Conservation (phyloP, 2,329 filamentous ascomycete genomes). For the Chrysoporthe austroafricana region DNA sequence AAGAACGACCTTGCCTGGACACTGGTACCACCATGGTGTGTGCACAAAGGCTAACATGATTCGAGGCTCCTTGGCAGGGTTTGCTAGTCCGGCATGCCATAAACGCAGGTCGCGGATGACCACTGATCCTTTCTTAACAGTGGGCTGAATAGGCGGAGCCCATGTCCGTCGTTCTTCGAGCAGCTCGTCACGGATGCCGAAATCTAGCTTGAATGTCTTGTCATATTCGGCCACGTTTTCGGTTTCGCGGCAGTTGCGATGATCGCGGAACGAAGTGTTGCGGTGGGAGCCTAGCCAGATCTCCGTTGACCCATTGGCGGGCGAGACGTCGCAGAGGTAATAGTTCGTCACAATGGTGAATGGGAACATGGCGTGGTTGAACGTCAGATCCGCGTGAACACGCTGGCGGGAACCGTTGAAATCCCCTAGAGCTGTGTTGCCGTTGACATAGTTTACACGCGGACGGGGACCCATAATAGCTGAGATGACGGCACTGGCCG, state of each 20-base stretch:
- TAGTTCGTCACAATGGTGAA: slow-evolving; percentile 53
- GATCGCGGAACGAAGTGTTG: slow-evolving; percentile 39
- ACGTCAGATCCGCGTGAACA: slow-evolving; percentile 46
- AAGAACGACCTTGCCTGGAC: slow-evolving; percentile 22
- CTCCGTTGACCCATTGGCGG: slow-evolving; percentile 53
- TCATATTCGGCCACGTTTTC: not conserved
- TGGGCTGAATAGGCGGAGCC: slow-evolving; percentile 43
- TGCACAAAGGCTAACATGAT: slow-evolving; percentile 48
- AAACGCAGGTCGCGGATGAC: slow-evolving; percentile 51
- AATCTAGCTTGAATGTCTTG: slow-evolving; percentile 14
- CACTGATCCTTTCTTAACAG: slow-evolving; percentile 47
- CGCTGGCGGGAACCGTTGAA: slow-evolving; percentile 39
- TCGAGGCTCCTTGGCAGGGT: slow-evolving; percentile 44
- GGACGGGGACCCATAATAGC: slow-evolving; percentile 44
- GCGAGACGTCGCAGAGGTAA: slow-evolving; percentile 48
- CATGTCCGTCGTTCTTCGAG: slow-evolving; percentile 38
- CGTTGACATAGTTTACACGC: slow-evolving; percentile 42
- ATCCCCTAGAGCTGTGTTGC: slow-evolving; percentile 44
- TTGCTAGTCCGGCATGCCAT: slow-evolving; percentile 56
- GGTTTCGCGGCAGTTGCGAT: slow-evolving; percentile 26
- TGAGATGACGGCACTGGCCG: slow-evolving; percentile 40
- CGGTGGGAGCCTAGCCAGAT: slow-evolving; percentile 54
- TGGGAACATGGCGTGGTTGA: slow-evolving; percentile 52
- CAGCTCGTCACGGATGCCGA: slow-evolving; percentile 38
- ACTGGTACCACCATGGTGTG: slow-evolving; percentile 43